A percentile compares a stretch with the other conserved stretches of the same genome.
Conservation (phyloP, 2,329 filamentous ascomycete species). For the Onygena corvina region DNA sequence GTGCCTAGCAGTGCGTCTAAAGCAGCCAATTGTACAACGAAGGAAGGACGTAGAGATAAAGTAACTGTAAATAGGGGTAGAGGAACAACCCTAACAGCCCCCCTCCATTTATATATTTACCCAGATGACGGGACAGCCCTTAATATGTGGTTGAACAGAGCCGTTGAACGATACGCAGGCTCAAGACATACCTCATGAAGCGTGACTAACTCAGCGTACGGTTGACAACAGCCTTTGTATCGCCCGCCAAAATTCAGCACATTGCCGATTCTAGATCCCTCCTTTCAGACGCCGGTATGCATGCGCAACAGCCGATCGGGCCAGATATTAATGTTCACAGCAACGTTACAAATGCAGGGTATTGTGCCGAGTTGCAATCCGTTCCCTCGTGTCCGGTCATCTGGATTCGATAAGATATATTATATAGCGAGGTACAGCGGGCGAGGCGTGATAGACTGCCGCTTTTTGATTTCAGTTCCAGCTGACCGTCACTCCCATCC, state of each 20-base stretch:
- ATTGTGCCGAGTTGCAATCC: background rate
- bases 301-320: background rate
- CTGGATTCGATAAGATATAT: background rate
- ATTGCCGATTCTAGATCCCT: background rate
- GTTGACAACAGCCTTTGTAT: no score
- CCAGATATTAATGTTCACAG: background rate
- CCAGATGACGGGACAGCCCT: no score
- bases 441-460: background rate
- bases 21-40: background rate
- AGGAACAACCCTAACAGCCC: background rate
- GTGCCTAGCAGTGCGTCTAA: background rate
- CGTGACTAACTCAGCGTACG: no score
- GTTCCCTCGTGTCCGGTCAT: background rate
- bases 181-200: no score
- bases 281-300: background rate
- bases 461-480: constrained; percentile 6
- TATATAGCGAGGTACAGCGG: background rate
- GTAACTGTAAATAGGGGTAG: background rate
- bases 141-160: no score
- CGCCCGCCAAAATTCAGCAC: background rate
- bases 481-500: background rate
- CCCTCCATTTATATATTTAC: no score
- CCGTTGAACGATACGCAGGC: no score
- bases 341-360: background rate
- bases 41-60: background rate